Evolutionary conservation across 805 yeast genomes (phyloP).

Genomic region (Pichia deserticola): DNA sequence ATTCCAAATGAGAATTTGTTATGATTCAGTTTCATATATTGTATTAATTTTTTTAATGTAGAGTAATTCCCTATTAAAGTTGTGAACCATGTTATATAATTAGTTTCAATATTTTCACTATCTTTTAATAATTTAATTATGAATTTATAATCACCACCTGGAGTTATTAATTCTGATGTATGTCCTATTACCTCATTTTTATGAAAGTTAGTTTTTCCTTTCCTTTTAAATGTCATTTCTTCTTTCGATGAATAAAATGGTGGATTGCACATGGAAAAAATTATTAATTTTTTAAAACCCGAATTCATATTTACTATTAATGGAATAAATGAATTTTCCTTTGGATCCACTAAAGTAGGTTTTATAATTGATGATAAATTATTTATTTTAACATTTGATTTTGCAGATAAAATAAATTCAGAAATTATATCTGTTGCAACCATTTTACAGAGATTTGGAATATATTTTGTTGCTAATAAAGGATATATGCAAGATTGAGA

Average conservation of each 20-base stretch:
- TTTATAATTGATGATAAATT: constrained; percentile 14
- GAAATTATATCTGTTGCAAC: constrained; percentile 38
- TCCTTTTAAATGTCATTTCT: constrained; percentile 25
- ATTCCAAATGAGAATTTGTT: constrained; percentile 22
- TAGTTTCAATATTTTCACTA: constrained; percentile 4
- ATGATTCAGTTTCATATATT: background rate
- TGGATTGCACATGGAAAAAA: constrained; percentile 44
- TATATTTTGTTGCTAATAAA: constrained; percentile 26
- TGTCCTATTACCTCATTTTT: constrained; percentile 25
- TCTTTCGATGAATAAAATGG: constrained; percentile 37
- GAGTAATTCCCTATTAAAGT: constrained; percentile 10
- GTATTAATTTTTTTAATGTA: constrained; percentile 5
- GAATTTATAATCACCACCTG: constrained; percentile 42
- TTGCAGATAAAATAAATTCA: constrained; percentile 27
- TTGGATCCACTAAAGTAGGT: constrained; percentile 7
- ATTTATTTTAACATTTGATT: constrained; percentile 24
- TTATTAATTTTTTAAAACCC: constrained; percentile 5
- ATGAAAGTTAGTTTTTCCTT: constrained; percentile 18
- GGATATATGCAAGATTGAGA: constrained; percentile 45
- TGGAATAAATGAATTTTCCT: constrained; percentile 2
- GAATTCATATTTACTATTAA: background rate
- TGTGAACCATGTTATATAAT: constrained; percentile 10
- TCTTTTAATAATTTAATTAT: constrained; percentile 18
- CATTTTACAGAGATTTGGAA: constrained; percentile 13
- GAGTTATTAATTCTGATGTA: constrained; percentile 32